Conservation (phyloP, 202 grass and related monocot species). For the Panicum virgatum region DNA sequence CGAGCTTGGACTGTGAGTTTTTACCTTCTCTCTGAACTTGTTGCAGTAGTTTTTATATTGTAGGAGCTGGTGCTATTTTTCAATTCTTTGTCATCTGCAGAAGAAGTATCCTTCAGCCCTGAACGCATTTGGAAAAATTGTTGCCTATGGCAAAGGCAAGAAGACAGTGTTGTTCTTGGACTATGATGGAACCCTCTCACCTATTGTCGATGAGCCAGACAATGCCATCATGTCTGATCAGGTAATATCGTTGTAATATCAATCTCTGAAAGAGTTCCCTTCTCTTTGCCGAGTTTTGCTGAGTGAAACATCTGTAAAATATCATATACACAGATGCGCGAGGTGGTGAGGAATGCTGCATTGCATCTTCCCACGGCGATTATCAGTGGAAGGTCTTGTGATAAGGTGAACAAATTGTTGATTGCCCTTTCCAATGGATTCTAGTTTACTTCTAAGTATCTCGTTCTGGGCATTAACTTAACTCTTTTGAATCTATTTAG, state of each 20-base stretch:
- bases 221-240: conserved; percentile 54
- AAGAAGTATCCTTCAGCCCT: conserved; percentile 62
- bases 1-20: conserved; percentile 47
- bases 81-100: conserved; percentile 33
- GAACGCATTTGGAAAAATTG: conserved; percentile 46
- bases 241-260: conserved; percentile 22
- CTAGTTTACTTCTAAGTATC: background rate
- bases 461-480: background rate
- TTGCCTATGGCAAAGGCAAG: conserved; percentile 31
- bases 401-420: conserved; percentile 36
- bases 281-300: background rate
- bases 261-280: background rate
- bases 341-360: conserved; percentile 49
- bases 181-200: conserved; percentile 61
- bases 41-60: background rate
- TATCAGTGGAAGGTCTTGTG: conserved; percentile 62
- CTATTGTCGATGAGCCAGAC: conserved; percentile 56
- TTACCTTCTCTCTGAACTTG: background rate
- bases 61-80: background rate
- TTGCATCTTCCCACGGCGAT: conserved; percentile 54
- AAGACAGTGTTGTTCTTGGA: conserved; percentile 56
- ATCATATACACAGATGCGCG: conserved; percentile 42
- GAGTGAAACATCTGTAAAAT: background rate
- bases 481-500: conserved; percentile 24
- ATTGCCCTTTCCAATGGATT: background rate